Evolutionary conservation across 371 early-diverging fungal genomes (phyloP).

Genomic region (Mortierella sp.): DNA sequence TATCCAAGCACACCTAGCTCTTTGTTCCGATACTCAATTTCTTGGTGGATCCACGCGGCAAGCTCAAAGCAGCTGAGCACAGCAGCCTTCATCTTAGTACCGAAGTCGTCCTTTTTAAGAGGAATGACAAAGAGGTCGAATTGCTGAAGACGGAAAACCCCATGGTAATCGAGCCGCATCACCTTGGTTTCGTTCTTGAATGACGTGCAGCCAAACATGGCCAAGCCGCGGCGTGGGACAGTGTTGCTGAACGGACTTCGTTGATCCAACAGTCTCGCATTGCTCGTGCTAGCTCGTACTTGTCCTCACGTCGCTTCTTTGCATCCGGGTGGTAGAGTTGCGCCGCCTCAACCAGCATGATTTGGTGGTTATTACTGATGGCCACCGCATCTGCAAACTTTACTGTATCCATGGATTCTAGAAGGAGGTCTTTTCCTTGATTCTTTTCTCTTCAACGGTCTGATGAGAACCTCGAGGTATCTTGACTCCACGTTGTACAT

Average conservation of each 20-base stretch:
- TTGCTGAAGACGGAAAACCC: slow-evolving; percentile 10
- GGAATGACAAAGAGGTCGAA: slow-evolving; percentile 22
- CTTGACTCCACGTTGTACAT: slow-evolving; percentile 9
- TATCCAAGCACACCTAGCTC: slow-evolving; percentile 4
- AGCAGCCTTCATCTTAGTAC: slow-evolving; percentile 15
- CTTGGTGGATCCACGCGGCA: slow-evolving; percentile 16
- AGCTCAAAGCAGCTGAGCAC: slow-evolving; percentile 16
- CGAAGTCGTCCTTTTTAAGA: slow-evolving; percentile 19
- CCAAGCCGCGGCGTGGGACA: slow-evolving; percentile 13
- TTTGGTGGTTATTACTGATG: slow-evolving; percentile 13
- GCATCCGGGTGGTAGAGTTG: slow-evolving; percentile 3
- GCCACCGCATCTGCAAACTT: slow-evolving; percentile 21
- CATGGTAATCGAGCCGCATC: slow-evolving; percentile 20
- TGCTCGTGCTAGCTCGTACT: slow-evolving; percentile 16
- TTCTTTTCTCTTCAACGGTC: slow-evolving; percentile 10
- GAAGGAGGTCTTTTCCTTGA: slow-evolving; percentile 9
- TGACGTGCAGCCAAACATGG: slow-evolving; percentile 16
- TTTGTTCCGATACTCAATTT: slow-evolving; percentile 6
- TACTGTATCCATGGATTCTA: slow-evolving; percentile 10
- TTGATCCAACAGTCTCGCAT: slow-evolving; percentile 15
- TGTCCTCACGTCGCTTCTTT: slow-evolving; percentile 16
- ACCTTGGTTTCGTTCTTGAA: slow-evolving; percentile 28
- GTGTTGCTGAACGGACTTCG: slow-evolving; percentile 8
- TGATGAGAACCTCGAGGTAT: slow-evolving; percentile 14
- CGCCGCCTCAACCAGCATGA: slow-evolving; percentile 9